phyloP scores from a whole-genome alignment of 768 basidiomycete species.

The Plicaturopsis crispa region DNA sequence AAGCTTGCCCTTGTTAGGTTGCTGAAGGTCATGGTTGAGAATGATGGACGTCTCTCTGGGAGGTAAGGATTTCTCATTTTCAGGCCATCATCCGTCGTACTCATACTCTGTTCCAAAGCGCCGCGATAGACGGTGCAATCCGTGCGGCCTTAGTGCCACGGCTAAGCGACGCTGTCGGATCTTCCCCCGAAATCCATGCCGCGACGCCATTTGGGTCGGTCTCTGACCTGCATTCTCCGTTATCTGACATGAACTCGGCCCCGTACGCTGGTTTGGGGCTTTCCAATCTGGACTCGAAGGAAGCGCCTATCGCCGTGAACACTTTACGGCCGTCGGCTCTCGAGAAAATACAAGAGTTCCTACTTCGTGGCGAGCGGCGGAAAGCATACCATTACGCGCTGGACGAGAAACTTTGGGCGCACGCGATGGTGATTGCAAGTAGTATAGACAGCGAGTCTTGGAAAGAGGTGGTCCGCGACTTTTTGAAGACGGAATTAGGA shows the following conservation, averaged over 20 bases:
- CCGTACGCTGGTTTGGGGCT: constrained; percentile 15
- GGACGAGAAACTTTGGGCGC: constrained; percentile 88
- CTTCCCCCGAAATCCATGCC: constrained; percentile 6
- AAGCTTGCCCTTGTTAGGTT: constrained; percentile 69
- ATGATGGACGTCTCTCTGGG: constrained; percentile 83
- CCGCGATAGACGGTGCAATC: constrained; percentile 67
- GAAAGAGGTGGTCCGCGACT: constrained; percentile 86
- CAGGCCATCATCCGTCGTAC: constrained; percentile 9
- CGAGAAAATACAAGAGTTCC: constrained; percentile 70
- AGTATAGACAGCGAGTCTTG: constrained; percentile 90
- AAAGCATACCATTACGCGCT: constrained; percentile 85
- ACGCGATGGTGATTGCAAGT: constrained; percentile 92
- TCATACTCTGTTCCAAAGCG: constrained; percentile 24
- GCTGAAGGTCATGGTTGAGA: constrained; percentile 75
- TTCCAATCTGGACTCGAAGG: constrained; percentile 25
- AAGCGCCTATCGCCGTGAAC: constrained; percentile 49
- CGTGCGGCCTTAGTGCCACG: constrained; percentile 65
- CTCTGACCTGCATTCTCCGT: constrained; percentile 21
- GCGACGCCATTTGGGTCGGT: constrained; percentile 22
- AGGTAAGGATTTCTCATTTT: constrained; percentile 49
- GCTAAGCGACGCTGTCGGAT: constrained; percentile 22
- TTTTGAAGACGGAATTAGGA: constrained; percentile 70
- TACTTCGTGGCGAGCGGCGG: constrained; percentile 78
- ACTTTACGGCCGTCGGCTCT: constrained; percentile 56
- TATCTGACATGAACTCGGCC: constrained; percentile 11